phyloP scores from a whole-genome alignment of 805 yeast genomes.

The Wickerhamia fluorescens region DNA sequence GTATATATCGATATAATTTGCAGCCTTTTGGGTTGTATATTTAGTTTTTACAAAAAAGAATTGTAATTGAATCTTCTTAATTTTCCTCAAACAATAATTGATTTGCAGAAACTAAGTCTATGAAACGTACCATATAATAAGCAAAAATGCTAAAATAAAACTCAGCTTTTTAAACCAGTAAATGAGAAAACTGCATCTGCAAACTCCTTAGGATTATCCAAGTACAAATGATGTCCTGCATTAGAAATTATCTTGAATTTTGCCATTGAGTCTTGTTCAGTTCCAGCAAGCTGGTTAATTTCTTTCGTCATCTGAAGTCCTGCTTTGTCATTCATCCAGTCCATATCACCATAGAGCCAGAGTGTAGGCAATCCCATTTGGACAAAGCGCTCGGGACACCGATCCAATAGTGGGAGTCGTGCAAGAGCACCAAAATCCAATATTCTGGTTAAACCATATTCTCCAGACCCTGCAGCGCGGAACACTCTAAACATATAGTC shows the following conservation, averaged over 20 bases:
- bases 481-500: constrained; percentile 49
- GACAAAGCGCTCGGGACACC: constrained; percentile 39
- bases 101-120: too few relatives aligned
- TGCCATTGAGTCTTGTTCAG: too few relatives aligned
- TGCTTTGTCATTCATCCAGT: constrained; percentile 65
- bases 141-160: too few relatives aligned
- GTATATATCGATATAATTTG: too few relatives aligned
- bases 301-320: constrained; percentile 33
- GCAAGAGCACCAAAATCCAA: constrained; percentile 55
- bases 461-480: constrained; percentile 56
- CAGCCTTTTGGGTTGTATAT: too few relatives aligned
- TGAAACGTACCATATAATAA: too few relatives aligned
- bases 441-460: constrained; percentile 53
- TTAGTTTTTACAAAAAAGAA: too few relatives aligned
- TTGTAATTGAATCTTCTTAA: too few relatives aligned
- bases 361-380: constrained; percentile 38
- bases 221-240: constrained; percentile 51
- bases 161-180: too few relatives aligned
- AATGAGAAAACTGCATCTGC: constrained; percentile 25
- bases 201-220: constrained; percentile 41
- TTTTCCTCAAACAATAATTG: too few relatives aligned
- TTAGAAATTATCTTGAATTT: constrained; percentile 27
- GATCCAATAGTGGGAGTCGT: constrained; percentile 48
- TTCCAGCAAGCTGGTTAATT: constrained; percentile 13
- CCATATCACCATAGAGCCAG: constrained; percentile 62